Evolutionary conservation across 202 grass and related monocot species (phyloP), one percentile per base, ranked within the genome.

Genomic region (Carex arenaria): DNA sequence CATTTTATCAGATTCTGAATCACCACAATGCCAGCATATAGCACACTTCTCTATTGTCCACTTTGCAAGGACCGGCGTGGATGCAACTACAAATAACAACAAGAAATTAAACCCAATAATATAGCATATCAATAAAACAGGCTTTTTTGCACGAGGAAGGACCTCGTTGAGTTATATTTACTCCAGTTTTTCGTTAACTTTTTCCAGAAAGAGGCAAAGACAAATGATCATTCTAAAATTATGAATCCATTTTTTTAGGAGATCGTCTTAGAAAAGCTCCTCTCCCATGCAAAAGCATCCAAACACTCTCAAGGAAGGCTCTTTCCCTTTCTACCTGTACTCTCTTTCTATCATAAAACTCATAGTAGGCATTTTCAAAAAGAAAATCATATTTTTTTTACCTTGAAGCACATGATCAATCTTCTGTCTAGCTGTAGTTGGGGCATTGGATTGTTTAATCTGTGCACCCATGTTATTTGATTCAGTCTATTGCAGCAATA

Each of bases 1-100:
- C 72, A 97, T 94, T 90, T 97, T 94, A 63, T 97, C 94, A 82
- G 91, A 93, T 81, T 97, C 95, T 89, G 92, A 97, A 87, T 97
- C 95, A 78, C 92, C 92, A 82, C 89, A 87, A 92, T 89, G 91
- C 84, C 94, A 84, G 80, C 95, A 97, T 88, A 97, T 86, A 71
- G 95, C 90, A 87, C 95, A 97, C 34, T 89, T 87, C 84, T 97
- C 94, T 55, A 92, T 94, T 87, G 92, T 93, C 94, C 94, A 97
- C 89, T 94, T 94, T 85, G 78, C 88, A 76, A 81, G 73, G 14
- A 97, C 82, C 84, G 90, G 87, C 81, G 71, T 87, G 64, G 90
- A 93, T 74, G 88, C 43, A 79, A 89, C 91, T 91, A 89, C 85
- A 54, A 82, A 70, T 28, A 65, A 26, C 12, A 67, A 26, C 12